Base-by-base conservation (phyloP, 2,329 filamentous ascomycete genomes). In the Phialocephala sp. region DNA sequence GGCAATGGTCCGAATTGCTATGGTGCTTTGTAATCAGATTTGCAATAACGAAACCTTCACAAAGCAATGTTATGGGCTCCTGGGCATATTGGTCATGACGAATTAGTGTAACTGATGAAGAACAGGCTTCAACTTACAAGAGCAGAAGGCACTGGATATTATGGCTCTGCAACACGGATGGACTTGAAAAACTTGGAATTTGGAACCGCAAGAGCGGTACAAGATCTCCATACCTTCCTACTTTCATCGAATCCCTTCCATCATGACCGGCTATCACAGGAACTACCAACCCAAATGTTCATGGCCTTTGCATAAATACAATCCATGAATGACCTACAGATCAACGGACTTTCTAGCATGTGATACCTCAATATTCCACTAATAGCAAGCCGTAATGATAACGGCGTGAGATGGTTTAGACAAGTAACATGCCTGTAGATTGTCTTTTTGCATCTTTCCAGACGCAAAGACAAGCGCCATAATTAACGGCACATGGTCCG, bases 1-100 rank as follows among this genome's bases (percentile, higher is more conserved):
- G 83, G 83, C 82, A 84, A 87, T 82, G 84, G 85, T 87, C 84
- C 84, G 82, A 86, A 71, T 69, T 74, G 71, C 72, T 72, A 69
- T 62, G 73, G 73, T 72, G 74, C 75, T 75, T 74, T 76, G 75
- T 76, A 76, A 75, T 75, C 73, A 76, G 73, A 76, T 73, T 75
- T 76, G 69, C 72, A 75, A 74, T 75, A 69, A 75, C 71, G 73
- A 75, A 73, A 74, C 64, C 73, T 73, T 71, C 72, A 74, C 72
- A 75, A 54, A 74, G 72, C 72, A 74, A 69, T 65, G 68, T 50
- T 24, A 67, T 59, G 59, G 60, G 50, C 20, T 55, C 55, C 20
- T 8, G 8, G 55, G 35, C 2, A 5, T 12, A 8, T 39, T 54
- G 8, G 50, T 32, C n/a, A 22, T 54, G 50, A 54, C 20, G 50